Conservation (phyloP, 108 stramenopile species). For the Stephanodiscus triporus region DNA sequence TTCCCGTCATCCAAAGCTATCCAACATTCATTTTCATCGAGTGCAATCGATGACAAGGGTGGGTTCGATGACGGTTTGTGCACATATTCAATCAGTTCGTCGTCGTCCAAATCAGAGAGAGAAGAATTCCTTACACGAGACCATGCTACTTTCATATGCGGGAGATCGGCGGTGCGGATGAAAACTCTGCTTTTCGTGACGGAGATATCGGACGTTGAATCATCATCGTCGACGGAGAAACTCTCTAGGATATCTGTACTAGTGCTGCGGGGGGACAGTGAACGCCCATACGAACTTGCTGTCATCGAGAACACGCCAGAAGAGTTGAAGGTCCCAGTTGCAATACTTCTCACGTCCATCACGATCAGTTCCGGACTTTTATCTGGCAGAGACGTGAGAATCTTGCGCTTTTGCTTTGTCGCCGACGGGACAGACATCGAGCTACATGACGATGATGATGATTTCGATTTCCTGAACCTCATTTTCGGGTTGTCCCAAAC, state of each 20-base stretch:
- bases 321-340: slow-evolving; percentile 20
- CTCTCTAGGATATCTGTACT: slow-evolving; percentile 14
- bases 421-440: neutral
- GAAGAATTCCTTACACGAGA: slow-evolving; percentile 9
- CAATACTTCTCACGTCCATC: neutral
- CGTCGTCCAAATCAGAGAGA: slow-evolving; percentile 20
- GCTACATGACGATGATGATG: neutral
- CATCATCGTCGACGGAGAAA: slow-evolving; percentile 14
- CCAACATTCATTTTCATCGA: slow-evolving; percentile 73
- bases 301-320: slow-evolving; percentile 9
- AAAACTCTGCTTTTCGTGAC: slow-evolving; percentile 16
- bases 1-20: slow-evolving; percentile 67
- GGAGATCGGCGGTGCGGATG: slow-evolving; percentile 49
- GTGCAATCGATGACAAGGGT: slow-evolving; percentile 58
- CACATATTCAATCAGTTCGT: slow-evolving; percentile 29
- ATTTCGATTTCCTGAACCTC: neutral
- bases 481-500: neutral
- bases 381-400: neutral
- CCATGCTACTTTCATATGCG: slow-evolving; percentile 23
- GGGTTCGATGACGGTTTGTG: slow-evolving; percentile 63
- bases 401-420: neutral
- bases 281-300: slow-evolving; percentile 1
- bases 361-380: neutral
- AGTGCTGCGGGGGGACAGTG: neutral
- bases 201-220: neutral